Evolutionary conservation across 2,329 filamentous ascomycete species (phyloP).

Genomic region (Botrytis pseudocinerea): DNA sequence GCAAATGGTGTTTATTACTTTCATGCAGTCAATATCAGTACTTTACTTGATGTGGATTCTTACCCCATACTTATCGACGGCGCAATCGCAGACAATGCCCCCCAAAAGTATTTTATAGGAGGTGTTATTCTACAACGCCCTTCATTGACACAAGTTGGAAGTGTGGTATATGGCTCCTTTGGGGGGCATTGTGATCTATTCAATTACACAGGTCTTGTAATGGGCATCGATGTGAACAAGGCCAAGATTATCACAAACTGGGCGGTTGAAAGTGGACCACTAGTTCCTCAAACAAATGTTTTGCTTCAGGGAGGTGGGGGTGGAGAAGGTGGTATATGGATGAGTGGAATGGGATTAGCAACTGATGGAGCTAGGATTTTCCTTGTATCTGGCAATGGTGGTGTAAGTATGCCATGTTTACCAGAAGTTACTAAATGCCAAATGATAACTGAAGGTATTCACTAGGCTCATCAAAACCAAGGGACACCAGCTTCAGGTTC

Average conservation of each 20-base stretch:
- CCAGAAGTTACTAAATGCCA: not conserved
- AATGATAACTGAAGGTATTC: conserved; percentile 3
- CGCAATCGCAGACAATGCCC: conserved; percentile 26
- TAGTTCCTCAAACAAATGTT: conserved; percentile 37
- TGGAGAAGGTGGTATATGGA: conserved; percentile 44
- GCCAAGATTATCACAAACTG: conserved; percentile 33
- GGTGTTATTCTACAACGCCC: conserved; percentile 29
- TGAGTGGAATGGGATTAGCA: conserved; percentile 42
- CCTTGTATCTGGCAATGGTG: conserved; percentile 41
- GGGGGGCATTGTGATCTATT: conserved; percentile 30
- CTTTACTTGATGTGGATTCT: conserved; percentile 24
- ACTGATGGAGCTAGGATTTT: conserved; percentile 40
- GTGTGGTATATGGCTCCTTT: conserved; percentile 26
- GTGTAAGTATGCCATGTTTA: not conserved
- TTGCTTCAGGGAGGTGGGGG: conserved; percentile 39
- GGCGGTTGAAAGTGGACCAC: conserved; percentile 45
- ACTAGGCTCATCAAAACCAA: conserved; percentile 40
- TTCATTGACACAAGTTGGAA: conserved; percentile 21
- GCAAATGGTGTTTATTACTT: conserved; percentile 30
- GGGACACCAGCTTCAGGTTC: conserved; percentile 41
- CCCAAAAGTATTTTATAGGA: conserved; percentile 27
- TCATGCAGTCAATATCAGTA: conserved; percentile 28
- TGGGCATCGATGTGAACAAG: conserved; percentile 48
- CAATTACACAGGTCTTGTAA: conserved; percentile 42
- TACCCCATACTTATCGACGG: conserved; percentile 28